Percentiles rank a stretch among this genome's conserved stretches.
These are phyloP conservation scores for Pythium periplocum DNA, from an alignment of 352 stramenopile genomes.

Conservation along the genomic window DNA sequence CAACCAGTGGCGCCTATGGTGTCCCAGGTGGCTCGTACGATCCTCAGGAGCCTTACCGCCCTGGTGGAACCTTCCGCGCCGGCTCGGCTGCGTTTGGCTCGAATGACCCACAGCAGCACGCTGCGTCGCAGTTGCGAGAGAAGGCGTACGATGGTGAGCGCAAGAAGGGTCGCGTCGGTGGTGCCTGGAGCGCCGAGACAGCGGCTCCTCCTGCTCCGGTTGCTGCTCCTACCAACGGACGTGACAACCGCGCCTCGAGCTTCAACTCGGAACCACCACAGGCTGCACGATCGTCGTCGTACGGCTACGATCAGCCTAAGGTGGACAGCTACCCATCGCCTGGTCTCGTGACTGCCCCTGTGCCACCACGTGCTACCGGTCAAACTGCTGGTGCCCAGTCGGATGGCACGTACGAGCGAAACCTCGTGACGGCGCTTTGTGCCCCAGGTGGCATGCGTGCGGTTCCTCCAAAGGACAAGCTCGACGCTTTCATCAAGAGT, in stretches of 20 bases:
- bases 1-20: constrained; percentile 65
- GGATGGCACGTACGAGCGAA: constrained; percentile 90
- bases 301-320: constrained; percentile 43
- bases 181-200: constrained; percentile 48
- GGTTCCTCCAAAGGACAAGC: constrained; percentile 92
- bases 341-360: background rate
- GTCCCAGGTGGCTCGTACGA: constrained; percentile 60
- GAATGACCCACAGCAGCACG: constrained; percentile 49
- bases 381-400: constrained; percentile 74
- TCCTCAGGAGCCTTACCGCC: constrained; percentile 74
- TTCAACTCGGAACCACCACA: constrained; percentile 23
- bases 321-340: constrained; percentile 6
- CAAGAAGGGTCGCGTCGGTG: constrained; percentile 80
- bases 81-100: constrained; percentile 31
- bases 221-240: constrained; percentile 17
- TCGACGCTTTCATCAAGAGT: constrained; percentile 89
- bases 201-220: constrained; percentile 14
- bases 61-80: constrained; percentile 47
- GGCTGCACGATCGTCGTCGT: constrained; percentile 17
- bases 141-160: constrained; percentile 81
- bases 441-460: constrained; percentile 92
- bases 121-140: constrained; percentile 63
- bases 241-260: constrained; percentile 42
- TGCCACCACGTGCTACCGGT: constrained; percentile 18
- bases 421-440: constrained; percentile 90